Conservation (phyloP, 768 basidiomycete species). For the Leccinum imitatum region DNA sequence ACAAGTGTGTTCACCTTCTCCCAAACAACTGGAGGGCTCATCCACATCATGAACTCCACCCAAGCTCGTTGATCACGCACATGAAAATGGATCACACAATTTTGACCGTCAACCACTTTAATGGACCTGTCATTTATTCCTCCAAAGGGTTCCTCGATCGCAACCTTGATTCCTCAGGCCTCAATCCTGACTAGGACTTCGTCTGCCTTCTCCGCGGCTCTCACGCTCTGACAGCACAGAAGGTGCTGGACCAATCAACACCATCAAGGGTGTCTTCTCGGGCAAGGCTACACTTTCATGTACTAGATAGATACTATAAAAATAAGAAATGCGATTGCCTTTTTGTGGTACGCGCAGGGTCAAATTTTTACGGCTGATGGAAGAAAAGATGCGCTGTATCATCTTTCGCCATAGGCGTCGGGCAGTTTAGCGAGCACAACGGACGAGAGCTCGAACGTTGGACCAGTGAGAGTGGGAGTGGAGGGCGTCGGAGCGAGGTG, state of each 20-base stretch:
- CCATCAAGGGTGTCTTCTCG: constrained; percentile 88
- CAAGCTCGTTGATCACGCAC: constrained; percentile 83
- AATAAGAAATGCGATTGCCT: too few relatives aligned
- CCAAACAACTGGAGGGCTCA: constrained; percentile 86
- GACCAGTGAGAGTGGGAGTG: too few relatives aligned
- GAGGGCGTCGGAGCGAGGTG: too few relatives aligned
- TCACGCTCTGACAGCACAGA: constrained; percentile 48
- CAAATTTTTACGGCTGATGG: too few relatives aligned
- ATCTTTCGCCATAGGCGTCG: background rate
- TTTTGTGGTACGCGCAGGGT: too few relatives aligned
- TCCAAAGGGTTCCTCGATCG: constrained; percentile 86
- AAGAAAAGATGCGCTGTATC: too few relatives aligned
- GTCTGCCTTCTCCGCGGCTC: constrained; percentile 82
- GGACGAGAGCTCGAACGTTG: too few relatives aligned
- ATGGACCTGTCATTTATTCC: constrained; percentile 89
- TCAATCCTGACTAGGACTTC: constrained; percentile 89
- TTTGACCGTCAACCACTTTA: constrained; percentile 91
- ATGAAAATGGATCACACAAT: constrained; percentile 88
- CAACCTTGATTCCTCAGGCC: constrained; percentile 65
- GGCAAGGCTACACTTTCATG: constrained; percentile 55
- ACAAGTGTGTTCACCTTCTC: constrained; percentile 87
- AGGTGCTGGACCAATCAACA: constrained; percentile 78
- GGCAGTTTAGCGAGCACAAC: too few relatives aligned
- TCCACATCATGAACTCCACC: constrained; percentile 93
- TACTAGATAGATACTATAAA: too few relatives aligned